Conservation (phyloP, 805 yeast genomes). For the Teunomyces cretensis region DNA sequence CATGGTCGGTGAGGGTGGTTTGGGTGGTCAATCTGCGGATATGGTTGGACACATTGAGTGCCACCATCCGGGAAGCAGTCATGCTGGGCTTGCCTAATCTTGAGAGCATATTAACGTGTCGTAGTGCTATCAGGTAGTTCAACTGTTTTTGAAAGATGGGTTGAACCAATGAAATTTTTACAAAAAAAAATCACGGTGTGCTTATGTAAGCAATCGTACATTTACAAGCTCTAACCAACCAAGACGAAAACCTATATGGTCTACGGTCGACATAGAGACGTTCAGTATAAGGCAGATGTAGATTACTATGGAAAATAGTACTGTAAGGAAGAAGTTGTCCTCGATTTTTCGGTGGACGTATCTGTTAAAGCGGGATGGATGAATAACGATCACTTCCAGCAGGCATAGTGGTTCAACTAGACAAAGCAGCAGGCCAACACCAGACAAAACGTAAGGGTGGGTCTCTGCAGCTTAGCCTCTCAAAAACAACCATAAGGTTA, state of each 20-base stretch:
- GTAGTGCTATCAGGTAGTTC: background rate
- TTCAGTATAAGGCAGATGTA: background rate
- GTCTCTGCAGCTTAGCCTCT: no score
- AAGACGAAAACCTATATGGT: background rate
- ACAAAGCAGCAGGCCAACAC: no score
- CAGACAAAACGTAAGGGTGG: no score
- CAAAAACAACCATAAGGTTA: no score
- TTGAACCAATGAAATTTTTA: constrained; percentile 7
- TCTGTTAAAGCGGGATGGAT: background rate
- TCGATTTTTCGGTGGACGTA: background rate
- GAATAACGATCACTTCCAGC: background rate
- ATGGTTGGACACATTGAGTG: constrained; percentile 7
- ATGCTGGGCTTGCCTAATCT: constrained; percentile 24
- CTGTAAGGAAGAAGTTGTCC: background rate
- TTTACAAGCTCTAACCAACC: no score
- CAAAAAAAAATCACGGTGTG: constrained; percentile 6
- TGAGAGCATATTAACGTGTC: constrained; percentile 21
- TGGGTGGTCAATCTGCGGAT: constrained; percentile 29
- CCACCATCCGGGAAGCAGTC: constrained; percentile 9
- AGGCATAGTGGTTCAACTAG: no score
- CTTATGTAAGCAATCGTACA: background rate
- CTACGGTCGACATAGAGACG: background rate
- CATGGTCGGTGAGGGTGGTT: constrained; percentile 39
- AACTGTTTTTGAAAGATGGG: background rate
- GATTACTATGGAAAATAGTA: background rate